Base-by-base conservation (phyloP, 768 basidiomycete species). In the Obba rivulosa region DNA sequence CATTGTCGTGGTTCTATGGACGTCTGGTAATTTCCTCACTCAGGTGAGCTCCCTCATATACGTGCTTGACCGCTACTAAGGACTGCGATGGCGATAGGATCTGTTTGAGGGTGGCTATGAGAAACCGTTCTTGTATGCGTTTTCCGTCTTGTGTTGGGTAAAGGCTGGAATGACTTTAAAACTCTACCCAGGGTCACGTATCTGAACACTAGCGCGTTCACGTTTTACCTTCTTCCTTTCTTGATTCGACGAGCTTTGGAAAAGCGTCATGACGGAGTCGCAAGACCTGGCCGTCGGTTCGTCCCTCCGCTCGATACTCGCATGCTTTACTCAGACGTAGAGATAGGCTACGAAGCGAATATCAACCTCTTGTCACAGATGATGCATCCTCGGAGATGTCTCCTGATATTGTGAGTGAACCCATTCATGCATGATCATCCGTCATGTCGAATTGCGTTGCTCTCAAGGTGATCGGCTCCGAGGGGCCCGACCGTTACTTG, bases 71-170 rank as follows among this genome's bases (percentile, higher is more conserved):
- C 35, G 2, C 28, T 34, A 31, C 8, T 14, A 16, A 24, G 17
- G 34, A 17, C 49, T 53, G 24, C 50, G 45, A 18, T 46, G 59
- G 9, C 22, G 13, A 45, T 3, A 76, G 63, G 69, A 70, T 52
- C 52, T 80, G 50, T 78, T 78, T 45, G 70, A 69, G n/a, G 76
- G 69, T 34, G 91, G 89, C 37, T 95, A 83, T 57, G 79, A 85
- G 62, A 97, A 96, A 60, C 92, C 92, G 8, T 98, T 95, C 67
- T 71, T 93, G 93, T 84, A 52, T 49, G 78, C n/a, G n/a, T n/a
- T n/a, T n/a, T n/a, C n/a, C n/a, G n/a, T n/a, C n/a, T n/a, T n/a
- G n/a, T n/a, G n/a, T n/a, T n/a, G n/a, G n/a, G n/a, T n/a, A n/a
- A n/a, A n/a, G n/a, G 50, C 43, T 31, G 31, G 41, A 14, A 21